Evolutionary conservation across 768 basidiomycete genomes (phyloP), one percentile per base, ranked within the genome.

Genomic region (Leccinum boreale): DNA sequence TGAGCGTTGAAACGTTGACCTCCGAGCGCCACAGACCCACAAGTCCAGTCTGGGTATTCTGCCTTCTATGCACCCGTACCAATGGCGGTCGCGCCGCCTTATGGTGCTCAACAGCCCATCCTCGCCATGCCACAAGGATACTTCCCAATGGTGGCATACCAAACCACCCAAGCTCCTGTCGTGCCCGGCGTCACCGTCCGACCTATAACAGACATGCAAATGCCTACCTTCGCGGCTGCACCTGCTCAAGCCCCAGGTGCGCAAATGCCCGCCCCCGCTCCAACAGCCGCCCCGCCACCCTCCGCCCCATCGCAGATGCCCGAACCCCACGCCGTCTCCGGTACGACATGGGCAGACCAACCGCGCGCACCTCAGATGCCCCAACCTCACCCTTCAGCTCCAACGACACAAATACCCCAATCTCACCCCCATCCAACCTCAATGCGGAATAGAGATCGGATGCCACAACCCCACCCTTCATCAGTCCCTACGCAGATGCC

Each of bases 41-140:
- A 70, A 51, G 54, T 58, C 46, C 64, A 54, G 55, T 24, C 70
- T 0, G 44, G 55, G 0, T 72, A 56, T 61, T 68, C 72, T 33
- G 33, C 62, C 5, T 72, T 73, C 10, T 72, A 70, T 55, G 63
- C 70, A 1, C 72, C 70, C 2, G 58, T 73, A 10, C 64, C 61
- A 52, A 62, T 71, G 62, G 57, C 58, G 5, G 44, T 68, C 45
- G 12, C 64, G 17, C 68, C 63, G 19, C 69, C 69, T 14, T 31
- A 52, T 14, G 65, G 61, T 4, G 17, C 63, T 4, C 70, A 73
- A n/a, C 70, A 73, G 31, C 71, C 70, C 10, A 5, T 72, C 23
- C 44, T 63, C 4, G 42, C 68, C 26, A 67, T 71, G 67, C 67
- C 69, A 6, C 69, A 71, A 35, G 7, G 48, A 3, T 73, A 71